Percentiles rank a stretch among this genome's conserved stretches.
phyloP scores from a whole-genome alignment of 2,329 filamentous ascomycete species.

The Alternaria viburni region DNA sequence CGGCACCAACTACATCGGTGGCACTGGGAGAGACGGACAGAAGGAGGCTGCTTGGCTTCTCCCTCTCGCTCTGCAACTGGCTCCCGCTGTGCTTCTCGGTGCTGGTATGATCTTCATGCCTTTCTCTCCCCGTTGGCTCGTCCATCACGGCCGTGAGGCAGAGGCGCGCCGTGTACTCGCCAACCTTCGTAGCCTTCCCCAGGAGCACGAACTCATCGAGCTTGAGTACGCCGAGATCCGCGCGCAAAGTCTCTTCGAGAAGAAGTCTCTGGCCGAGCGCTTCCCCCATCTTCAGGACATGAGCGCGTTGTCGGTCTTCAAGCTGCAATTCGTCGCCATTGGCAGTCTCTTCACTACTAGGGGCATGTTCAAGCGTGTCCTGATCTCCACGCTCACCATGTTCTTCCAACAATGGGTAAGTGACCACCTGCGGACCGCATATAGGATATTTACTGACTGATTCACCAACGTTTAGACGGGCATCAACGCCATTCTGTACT shows the following conservation, averaged over 20 bases:
- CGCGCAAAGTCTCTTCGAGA: slow-evolving; percentile 77
- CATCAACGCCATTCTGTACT: slow-evolving; percentile 56
- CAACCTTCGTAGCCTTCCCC: slow-evolving; percentile 64
- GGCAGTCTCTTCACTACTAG: slow-evolving; percentile 67
- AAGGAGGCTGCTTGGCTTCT: slow-evolving; percentile 74
- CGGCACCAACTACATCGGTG: slow-evolving; percentile 55
- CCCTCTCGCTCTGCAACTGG: slow-evolving; percentile 73
- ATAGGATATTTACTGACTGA: background rate
- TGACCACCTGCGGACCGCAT: too few species aligned
- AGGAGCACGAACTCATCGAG: slow-evolving; percentile 72
- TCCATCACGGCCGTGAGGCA: slow-evolving; percentile 70
- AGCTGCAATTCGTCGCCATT: slow-evolving; percentile 68
- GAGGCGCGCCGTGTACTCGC: slow-evolving; percentile 71
- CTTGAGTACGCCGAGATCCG: slow-evolving; percentile 82
- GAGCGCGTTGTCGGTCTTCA: slow-evolving; percentile 62
- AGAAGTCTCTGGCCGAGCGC: slow-evolving; percentile 69
- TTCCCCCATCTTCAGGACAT: slow-evolving; percentile 69
- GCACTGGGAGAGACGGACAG: slow-evolving; percentile 62
- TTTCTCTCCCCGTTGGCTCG: slow-evolving; percentile 76
- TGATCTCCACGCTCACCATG: slow-evolving; percentile 63
- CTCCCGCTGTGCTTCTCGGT: slow-evolving; percentile 69
- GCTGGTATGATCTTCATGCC: slow-evolving; percentile 80
- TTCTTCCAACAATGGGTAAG: slow-evolving; percentile 43
- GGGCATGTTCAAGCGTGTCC: slow-evolving; percentile 70
- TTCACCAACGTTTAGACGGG: slow-evolving; percentile 41